Base-by-base conservation (phyloP, 306 rosid genomes). In the Ormosia emarginata region DNA sequence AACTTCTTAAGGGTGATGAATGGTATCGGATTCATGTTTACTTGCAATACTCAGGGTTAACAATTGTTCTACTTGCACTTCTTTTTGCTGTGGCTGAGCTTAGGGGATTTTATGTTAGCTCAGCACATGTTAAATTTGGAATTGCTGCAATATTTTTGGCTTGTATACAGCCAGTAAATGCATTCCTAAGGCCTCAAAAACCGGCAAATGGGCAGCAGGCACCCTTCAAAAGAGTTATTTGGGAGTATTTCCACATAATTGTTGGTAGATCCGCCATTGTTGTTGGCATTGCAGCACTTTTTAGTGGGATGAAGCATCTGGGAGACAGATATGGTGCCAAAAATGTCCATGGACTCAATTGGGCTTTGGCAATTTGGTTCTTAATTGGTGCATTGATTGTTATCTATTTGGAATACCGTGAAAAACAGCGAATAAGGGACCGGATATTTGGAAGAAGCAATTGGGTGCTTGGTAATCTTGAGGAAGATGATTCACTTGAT, bases 11-110 rank as follows among this genome's bases (percentile, higher is more conserved):
- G 87, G 91, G 93, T 46, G 90, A 89, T 72, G 86, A 89, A 9
- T 91, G 95, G 95, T 91, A 68, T 83, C 83, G 77, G 82, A 86
- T 89, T 76, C 95, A 91, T 79, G 90, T 86, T 17, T 91, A 91
- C 90, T 77, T 91, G 86, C 95, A 91, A 79, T 91, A 86, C 81
- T 89, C 91, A 4, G 95, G 95, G 61, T 83, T 91, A 88, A 76
- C 88, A 72, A 88, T 91, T 41, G 79, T 86, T 77, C 67, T 91
- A 39, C 88, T 91, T 64, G 93, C 88, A 33, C 88, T 91, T 65
- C 91, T 91, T 47, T 91, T 91, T 83, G 95, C 93, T 2, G 84
- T 91, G 68, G 95, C 91, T 5, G 95, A 91, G 81, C 93, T 91
- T 50, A 85, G 89, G 29, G 95, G 90, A 36, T 89, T 91, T 79